These are phyloP conservation scores for Lichenothelia convexa DNA, from an alignment of 495 filamentous ascomycete species.

Conservation along the genomic window DNA sequence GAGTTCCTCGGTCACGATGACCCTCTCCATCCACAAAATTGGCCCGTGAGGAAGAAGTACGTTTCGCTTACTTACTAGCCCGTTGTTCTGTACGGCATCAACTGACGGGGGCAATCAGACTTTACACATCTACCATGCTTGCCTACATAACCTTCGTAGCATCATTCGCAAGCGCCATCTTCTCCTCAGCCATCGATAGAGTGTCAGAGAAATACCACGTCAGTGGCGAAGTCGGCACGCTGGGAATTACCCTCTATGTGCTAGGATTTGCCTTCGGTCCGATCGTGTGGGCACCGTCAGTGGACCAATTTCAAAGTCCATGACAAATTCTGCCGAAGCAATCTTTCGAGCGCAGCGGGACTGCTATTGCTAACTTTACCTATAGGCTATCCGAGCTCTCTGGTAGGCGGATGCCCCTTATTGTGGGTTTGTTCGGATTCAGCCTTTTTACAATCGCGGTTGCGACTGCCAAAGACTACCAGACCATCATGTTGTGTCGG, in stretches of 20 bases:
- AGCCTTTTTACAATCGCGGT: constrained; percentile 55
- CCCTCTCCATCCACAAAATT: constrained; percentile 69
- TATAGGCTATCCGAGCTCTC: too few relatives aligned
- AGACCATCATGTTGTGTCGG: constrained; percentile 65
- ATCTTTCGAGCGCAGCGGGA: too few relatives aligned
- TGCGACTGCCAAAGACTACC: constrained; percentile 58
- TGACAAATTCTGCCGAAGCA: neutral
- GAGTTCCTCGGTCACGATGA: constrained; percentile 69
- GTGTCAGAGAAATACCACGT: constrained; percentile 36
- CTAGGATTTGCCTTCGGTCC: constrained; percentile 52
- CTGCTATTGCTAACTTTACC: too few relatives aligned
- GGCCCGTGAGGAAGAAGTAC: constrained; percentile 59
- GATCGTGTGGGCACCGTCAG: constrained; percentile 41
- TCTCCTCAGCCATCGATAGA: constrained; percentile 39
- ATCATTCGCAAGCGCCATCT: constrained; percentile 54
- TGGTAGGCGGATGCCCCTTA: constrained; percentile 53
- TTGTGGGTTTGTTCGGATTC: constrained; percentile 62
- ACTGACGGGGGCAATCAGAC: constrained; percentile 16
- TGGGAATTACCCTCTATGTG: constrained; percentile 52
- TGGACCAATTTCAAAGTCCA: neutral
- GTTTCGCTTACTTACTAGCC: constrained; percentile 13
- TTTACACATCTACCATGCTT: constrained; percentile 51
- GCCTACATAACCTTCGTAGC: constrained; percentile 60
- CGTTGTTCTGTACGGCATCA: too few relatives aligned
- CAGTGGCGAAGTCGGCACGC: constrained; percentile 37